These are phyloP conservation scores for Trichoderma citrinoviride DNA, from an alignment of 2,329 filamentous ascomycete species.

Conservation along the genomic window DNA sequence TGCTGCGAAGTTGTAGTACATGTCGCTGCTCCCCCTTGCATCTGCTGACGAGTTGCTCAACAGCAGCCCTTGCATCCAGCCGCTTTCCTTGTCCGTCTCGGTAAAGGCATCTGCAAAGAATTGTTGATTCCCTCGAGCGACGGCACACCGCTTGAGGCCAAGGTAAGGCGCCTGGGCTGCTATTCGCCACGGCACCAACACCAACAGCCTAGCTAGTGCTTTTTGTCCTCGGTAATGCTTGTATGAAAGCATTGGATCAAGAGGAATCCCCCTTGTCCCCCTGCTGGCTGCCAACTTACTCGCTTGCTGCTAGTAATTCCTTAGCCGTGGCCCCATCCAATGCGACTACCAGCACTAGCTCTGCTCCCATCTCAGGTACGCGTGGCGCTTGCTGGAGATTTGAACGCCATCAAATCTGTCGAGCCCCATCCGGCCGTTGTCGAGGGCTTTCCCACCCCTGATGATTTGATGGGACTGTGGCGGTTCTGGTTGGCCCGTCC, in stretches of 20 bases:
- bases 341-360: slow-evolving; percentile 1
- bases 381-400: slow-evolving; percentile 16
- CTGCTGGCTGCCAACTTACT: no score
- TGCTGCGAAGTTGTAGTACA: background rate
- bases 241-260: background rate
- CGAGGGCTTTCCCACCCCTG: slow-evolving; percentile 3
- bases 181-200: no score
- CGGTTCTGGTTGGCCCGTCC: no score
- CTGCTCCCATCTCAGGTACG: slow-evolving; percentile 2
- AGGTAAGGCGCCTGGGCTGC: no score
- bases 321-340: background rate
- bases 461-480: background rate
- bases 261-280: no score
- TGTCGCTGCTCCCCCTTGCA: slow-evolving; percentile 3
- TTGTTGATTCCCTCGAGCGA: no score
- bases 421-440: slow-evolving; percentile 12
- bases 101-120: background rate
- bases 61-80: background rate
- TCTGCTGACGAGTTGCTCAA: slow-evolving; percentile 14
- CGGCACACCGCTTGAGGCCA: no score
- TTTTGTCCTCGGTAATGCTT: no score
- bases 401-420: slow-evolving; percentile 7
- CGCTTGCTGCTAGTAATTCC: background rate
- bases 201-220: no score
- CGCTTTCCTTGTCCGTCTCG: background rate